Conservation (phyloP, 306 rosid genomes). For the Hippophae tibetana region DNA sequence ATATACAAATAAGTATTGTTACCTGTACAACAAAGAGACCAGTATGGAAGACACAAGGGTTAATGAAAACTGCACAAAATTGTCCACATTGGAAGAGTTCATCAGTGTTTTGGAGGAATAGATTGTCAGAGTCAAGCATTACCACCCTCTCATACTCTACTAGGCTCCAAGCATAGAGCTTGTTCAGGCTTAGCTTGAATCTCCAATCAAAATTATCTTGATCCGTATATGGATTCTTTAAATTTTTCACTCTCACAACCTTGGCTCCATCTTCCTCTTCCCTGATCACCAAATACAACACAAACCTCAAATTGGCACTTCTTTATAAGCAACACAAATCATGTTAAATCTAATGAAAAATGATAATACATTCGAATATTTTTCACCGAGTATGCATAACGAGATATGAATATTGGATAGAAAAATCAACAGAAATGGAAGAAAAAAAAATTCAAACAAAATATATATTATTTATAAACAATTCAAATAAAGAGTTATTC, state of each 20-base stretch:
- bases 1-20: background rate
- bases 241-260: conserved; percentile 68
- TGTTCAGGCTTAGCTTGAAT: conserved; percentile 67
- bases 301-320: background rate
- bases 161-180: conserved; percentile 81
- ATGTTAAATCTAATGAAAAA: background rate
- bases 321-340: no score
- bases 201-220: conserved; percentile 63
- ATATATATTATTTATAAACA: no score
- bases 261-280: conserved; percentile 81
- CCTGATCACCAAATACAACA: conserved; percentile 24
- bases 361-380: no score
- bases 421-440: no score
- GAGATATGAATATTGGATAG: no score
- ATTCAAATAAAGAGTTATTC: no score
- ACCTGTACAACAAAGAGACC: conserved; percentile 91
- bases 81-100: conserved; percentile 85
- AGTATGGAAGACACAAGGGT: conserved; percentile 82
- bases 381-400: no score
- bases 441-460: no score
- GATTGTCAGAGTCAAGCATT: conserved; percentile 89
- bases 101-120: conserved; percentile 62
- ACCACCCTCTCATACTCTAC: conserved; percentile 76
- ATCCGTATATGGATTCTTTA: conserved; percentile 63
- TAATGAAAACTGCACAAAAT: conserved; percentile 81